These are phyloP conservation scores for Pelargonium fulgidum DNA, from an alignment of 441 rosid species.

Conservation along the genomic window DNA sequence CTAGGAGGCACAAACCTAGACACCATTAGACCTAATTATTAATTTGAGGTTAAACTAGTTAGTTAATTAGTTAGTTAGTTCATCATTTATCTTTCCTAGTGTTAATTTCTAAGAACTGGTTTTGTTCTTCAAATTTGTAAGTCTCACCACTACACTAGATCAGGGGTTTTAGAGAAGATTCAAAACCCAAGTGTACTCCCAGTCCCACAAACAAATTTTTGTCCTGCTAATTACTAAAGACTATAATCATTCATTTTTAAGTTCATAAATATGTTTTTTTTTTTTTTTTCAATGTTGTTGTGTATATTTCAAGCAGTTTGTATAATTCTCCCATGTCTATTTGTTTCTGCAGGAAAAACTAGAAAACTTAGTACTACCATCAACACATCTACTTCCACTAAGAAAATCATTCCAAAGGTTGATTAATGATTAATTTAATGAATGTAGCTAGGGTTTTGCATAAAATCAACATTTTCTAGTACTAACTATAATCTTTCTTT, in stretches of 20 bases:
- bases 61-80: neutral
- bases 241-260: neutral
- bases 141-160: neutral
- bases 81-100: neutral
- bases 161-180: neutral
- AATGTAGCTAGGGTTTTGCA: constrained; percentile 12
- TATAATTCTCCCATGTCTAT: constrained; percentile 8
- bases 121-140: neutral
- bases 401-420: constrained; percentile 29
- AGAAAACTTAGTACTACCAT: constrained; percentile 33
- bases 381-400: constrained; percentile 11
- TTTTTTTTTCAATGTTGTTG: neutral
- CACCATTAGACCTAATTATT: constrained; percentile 37
- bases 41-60: no score
- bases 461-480: neutral
- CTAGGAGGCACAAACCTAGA: constrained; percentile 28
- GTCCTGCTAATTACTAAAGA: neutral
- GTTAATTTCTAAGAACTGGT: no score
- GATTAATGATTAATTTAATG: constrained; percentile 20
- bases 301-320: no score
- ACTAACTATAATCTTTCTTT: neutral
- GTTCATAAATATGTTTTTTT: neutral
- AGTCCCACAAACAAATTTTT: neutral
- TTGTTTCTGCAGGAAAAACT: constrained; percentile 31
- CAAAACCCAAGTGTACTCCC: neutral